These are phyloP conservation scores for Phytophthora nicotianae DNA, from an alignment of 352 stramenopile genomes.

Conservation along the genomic window DNA sequence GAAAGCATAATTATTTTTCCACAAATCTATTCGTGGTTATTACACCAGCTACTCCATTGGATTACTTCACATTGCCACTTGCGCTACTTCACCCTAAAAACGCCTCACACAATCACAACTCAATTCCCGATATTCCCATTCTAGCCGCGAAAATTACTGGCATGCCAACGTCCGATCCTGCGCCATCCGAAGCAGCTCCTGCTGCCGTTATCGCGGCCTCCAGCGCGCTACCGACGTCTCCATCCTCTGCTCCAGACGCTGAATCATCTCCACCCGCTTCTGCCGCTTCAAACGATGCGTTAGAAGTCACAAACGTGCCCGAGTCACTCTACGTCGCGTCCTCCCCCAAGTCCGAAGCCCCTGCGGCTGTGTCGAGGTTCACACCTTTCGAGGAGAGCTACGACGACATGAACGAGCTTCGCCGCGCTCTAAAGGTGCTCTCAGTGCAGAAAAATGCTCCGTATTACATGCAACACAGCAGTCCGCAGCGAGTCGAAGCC, in stretches of 20 bases:
- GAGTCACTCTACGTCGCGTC: conserved; percentile 29
- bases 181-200: neutral
- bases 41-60: conserved; percentile 20
- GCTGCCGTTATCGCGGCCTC: neutral
- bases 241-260: neutral
- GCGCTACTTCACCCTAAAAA: neutral
- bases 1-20: conserved; percentile 7
- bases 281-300: conserved; percentile 8
- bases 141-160: conserved; percentile 37
- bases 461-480: conserved; percentile 88
- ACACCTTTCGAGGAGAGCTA: conserved; percentile 78
- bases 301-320: conserved; percentile 22
- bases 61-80: conserved; percentile 2
- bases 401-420: conserved; percentile 73
- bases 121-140: conserved; percentile 30
- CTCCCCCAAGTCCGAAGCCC: conserved; percentile 7
- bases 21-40: conserved; percentile 22
- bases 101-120: neutral
- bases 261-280: neutral
- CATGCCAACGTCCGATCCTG: conserved; percentile 16
- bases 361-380: conserved; percentile 28
- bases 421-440: conserved; percentile 74
- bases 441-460: conserved; percentile 72
- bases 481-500: conserved; percentile 76
- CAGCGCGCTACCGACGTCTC: neutral